These are phyloP conservation scores for Evansstolkia leycettana DNA, from an alignment of 495 filamentous ascomycete genomes.

Conservation along the genomic window DNA sequence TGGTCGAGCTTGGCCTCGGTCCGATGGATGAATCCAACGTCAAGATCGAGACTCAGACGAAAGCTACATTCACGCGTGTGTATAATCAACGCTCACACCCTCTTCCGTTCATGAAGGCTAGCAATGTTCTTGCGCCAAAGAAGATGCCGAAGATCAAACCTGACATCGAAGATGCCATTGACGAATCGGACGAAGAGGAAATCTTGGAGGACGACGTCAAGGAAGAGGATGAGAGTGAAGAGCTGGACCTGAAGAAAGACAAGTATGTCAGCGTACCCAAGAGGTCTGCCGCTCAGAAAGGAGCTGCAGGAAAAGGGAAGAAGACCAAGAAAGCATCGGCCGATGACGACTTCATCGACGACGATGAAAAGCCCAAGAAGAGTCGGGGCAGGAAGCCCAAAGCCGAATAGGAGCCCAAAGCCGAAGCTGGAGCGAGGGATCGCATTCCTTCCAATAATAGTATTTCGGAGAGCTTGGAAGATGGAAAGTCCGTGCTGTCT, in stretches of 20 bases:
- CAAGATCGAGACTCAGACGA: slow-evolving; percentile 73
- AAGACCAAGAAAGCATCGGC: slow-evolving; percentile 43
- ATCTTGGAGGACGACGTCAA: slow-evolving; percentile 48
- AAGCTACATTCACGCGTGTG: slow-evolving; percentile 75
- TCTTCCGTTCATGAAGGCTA: slow-evolving; percentile 90
- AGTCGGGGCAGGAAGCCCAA: slow-evolving; percentile 30
- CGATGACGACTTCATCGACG: slow-evolving; percentile 26
- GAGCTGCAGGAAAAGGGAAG: slow-evolving; percentile 34
- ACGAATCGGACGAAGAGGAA: slow-evolving; percentile 73
- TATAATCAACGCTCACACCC: slow-evolving; percentile 86
- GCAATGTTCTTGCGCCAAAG: slow-evolving; percentile 59
- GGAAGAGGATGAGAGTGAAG: slow-evolving; percentile 53
- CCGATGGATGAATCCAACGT: slow-evolving; percentile 61
- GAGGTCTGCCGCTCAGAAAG: slow-evolving; percentile 31
- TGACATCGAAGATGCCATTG: slow-evolving; percentile 91
- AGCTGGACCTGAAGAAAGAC: slow-evolving; percentile 76
- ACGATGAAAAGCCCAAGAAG: slow-evolving; percentile 42
- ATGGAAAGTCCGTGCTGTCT: too few relatives aligned
- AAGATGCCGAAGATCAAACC: slow-evolving; percentile 61
- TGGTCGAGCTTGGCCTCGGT: slow-evolving; percentile 84
- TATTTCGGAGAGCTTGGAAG: too few relatives aligned
- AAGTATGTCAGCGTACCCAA: slow-evolving; percentile 93
- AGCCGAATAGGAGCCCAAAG: too few relatives aligned
- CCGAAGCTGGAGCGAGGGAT: too few relatives aligned
- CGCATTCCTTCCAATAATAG: too few relatives aligned